A percentile compares a stretch with the other conserved stretches of the same genome.
Evolutionary conservation across 177 flowering plant species (phyloP).

Genomic region (Telopea speciosissima): DNA sequence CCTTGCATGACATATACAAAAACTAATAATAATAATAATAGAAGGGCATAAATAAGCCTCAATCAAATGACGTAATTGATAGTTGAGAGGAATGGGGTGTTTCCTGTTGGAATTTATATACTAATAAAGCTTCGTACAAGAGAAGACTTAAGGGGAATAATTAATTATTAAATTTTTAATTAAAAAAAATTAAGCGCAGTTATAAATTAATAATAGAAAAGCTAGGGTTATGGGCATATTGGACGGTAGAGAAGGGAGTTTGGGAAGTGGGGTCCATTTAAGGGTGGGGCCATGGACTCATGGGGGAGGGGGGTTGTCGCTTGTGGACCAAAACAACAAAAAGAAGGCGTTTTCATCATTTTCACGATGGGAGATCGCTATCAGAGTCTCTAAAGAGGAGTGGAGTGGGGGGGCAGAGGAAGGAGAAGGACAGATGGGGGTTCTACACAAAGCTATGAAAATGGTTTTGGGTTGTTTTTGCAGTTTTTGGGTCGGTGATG

Average conservation of each 20-base stretch:
- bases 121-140: neutral
- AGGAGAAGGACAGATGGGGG: no score
- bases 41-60: no score
- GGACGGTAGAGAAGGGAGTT: slow-evolving; percentile 5
- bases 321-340: slow-evolving; percentile 10
- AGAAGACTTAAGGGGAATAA: neutral
- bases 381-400: neutral
- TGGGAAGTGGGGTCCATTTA: neutral
- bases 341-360: slow-evolving; percentile 2
- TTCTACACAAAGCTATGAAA: neutral
- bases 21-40: no score
- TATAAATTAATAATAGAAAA: neutral
- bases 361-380: neutral
- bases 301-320: slow-evolving; percentile 2
- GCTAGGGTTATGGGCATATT: slow-evolving; percentile 7
- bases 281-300: no score
- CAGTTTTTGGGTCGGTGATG: neutral
- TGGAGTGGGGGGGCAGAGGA: no score
- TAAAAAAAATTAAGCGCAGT: neutral
- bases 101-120: no score
- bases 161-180: neutral
- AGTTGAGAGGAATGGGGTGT: no score
- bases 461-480: no score
- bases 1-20: no score
- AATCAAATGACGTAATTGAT: no score